Percentiles rank a stretch among this genome's conserved stretches.
Evolutionary conservation across 352 stramenopile species (phyloP).

Genomic region (Globisporangium acanthophoron): DNA sequence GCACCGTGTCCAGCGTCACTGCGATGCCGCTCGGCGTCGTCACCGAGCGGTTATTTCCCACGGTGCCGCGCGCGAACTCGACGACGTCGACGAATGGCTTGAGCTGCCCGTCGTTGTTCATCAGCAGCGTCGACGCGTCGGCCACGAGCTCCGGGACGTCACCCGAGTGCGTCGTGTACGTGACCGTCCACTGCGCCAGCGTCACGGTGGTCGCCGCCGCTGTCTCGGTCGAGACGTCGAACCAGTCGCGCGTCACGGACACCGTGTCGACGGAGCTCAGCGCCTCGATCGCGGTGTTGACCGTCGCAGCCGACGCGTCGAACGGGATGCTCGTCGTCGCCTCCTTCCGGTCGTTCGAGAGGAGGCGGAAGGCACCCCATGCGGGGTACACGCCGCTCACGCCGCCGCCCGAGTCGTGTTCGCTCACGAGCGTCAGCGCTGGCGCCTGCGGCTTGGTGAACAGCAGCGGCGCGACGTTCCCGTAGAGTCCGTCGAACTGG

Average conservation of each 20-base stretch:
- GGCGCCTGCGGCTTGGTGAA: constrained; percentile 27
- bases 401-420: constrained; percentile 44
- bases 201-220: constrained; percentile 26
- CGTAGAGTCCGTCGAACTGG: constrained; percentile 53
- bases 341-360: constrained; percentile 35
- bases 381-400: constrained; percentile 80
- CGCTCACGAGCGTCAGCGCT: constrained; percentile 28
- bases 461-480: constrained; percentile 49
- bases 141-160: constrained; percentile 40
- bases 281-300: constrained; percentile 71
- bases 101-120: constrained; percentile 44
- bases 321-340: constrained; percentile 56
- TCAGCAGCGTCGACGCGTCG: constrained; percentile 33
- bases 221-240: constrained; percentile 47
- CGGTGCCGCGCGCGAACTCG: constrained; percentile 44
- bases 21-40: constrained; percentile 40
- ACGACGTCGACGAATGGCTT: constrained; percentile 43
- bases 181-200: constrained; percentile 69
- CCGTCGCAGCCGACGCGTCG: constrained; percentile 35
- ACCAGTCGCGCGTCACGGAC: constrained; percentile 66
- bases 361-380: constrained; percentile 82
- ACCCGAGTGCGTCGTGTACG: constrained; percentile 48
- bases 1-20: constrained; percentile 42
- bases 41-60: constrained; percentile 69
- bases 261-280: constrained; percentile 80